phyloP scores from a whole-genome alignment of 768 basidiomycete genomes.

The Lentinus tigrinus region DNA sequence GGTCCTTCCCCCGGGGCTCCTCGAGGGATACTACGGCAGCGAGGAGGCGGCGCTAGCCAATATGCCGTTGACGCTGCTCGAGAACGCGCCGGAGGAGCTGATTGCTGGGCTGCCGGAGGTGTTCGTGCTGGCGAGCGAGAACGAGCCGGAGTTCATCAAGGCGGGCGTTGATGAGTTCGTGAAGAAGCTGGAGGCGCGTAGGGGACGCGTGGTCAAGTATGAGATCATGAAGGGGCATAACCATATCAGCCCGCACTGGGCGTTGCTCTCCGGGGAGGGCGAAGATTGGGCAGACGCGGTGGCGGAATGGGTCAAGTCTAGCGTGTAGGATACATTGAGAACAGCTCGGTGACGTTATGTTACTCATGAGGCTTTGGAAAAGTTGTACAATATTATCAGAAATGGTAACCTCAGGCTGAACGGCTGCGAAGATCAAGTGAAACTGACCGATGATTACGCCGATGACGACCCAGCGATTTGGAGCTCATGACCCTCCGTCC shows the following conservation, averaged over 20 bases:
- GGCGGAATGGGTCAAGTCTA: slow-evolving; percentile 20
- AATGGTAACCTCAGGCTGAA: too few relatives aligned
- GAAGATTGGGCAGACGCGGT: slow-evolving; percentile 62
- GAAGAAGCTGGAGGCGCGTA: slow-evolving; percentile 36
- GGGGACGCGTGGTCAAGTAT: slow-evolving; percentile 32
- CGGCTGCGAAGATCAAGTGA: too few relatives aligned
- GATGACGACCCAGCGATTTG: too few relatives aligned
- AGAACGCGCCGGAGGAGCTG: slow-evolving; percentile 33
- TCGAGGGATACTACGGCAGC: slow-evolving; percentile 40
- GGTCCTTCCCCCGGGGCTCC: slow-evolving; percentile 21
- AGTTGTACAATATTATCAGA: too few relatives aligned
- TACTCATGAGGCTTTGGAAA: too few relatives aligned
- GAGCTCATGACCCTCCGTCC: too few relatives aligned
- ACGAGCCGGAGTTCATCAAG: slow-evolving; percentile 48
- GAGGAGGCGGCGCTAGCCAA: slow-evolving; percentile 36
- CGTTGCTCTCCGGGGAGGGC: slow-evolving; percentile 52
- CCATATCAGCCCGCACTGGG: slow-evolving; percentile 56
- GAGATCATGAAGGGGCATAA: slow-evolving; percentile 53
- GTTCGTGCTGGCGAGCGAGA: slow-evolving; percentile 49
- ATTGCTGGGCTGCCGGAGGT: slow-evolving; percentile 44
- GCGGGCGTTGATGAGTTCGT: slow-evolving; percentile 38
- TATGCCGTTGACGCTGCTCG: slow-evolving; percentile 42
- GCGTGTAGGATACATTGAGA: too few relatives aligned
- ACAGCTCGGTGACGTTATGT: too few relatives aligned
- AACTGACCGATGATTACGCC: too few relatives aligned